Base-by-base conservation (phyloP, 2,329 filamentous ascomycete species). In the Penicillium sp. region DNA sequence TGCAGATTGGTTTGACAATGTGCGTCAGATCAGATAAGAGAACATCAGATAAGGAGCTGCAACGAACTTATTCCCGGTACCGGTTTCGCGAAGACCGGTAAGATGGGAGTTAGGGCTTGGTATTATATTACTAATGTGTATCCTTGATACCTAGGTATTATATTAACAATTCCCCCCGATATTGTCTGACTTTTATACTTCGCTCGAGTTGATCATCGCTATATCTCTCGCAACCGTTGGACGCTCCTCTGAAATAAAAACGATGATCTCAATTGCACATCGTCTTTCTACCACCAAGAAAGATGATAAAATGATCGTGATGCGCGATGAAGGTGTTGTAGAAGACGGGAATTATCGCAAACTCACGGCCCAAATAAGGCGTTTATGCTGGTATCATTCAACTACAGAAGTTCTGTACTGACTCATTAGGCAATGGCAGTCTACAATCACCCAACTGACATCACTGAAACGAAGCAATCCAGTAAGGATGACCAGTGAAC, bases 11-110 rank as follows among this genome's bases (percentile, higher is more conserved):
- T 23, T 44, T 27, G 49, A 38, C 36, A 31, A 53, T 51, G 50
- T 48, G 51, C 55, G 59, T 61, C 62, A 60, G 61, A 66, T 66
- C 60, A 61, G 64, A 64, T 66, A 66, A 66, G 59, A 39, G 8
- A 36, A 7, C 17, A 66, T 66, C 63, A 61, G 62, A 66, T 66
- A 64, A 64, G 57, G 47, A 29, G 8, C 38, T 17, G 35, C 27
- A 10, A 42, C 27, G 38, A 21, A 21, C 10, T 10, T 39, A 17
- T 23, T 33, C 38, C 38, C 38, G 53, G 42, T 42, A 45, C 35
- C 47, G 39, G 49, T n/a, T 36, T 27, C 21, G 21, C 13, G 45
- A 42, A 42, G 15, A 35, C 41, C 23, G 33, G 29, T 45, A 51
- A 19, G 2, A 41, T 47, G 12, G 29, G 17, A 51, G 27, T 53